Conservation (phyloP, 2,329 filamentous ascomycete species). For the Alternaria atra region DNA sequence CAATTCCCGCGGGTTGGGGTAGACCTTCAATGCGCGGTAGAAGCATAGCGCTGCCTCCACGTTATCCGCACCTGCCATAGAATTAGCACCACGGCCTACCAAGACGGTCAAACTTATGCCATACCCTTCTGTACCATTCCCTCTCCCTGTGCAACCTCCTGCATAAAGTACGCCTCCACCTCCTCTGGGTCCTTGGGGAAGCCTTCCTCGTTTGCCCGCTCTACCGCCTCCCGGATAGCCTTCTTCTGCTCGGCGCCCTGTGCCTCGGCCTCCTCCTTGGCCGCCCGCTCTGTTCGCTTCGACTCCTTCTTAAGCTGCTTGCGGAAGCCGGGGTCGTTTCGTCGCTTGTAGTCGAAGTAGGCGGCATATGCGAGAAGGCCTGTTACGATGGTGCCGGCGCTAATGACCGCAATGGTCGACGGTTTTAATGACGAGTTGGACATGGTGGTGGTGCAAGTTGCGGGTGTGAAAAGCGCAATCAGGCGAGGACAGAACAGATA, state of each 20-base stretch:
- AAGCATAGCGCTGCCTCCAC: conserved; percentile 92
- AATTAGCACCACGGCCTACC: conserved; percentile 24
- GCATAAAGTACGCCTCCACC: conserved; percentile 96
- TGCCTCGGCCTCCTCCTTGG: conserved; percentile 76
- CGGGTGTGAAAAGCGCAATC: conserved; percentile 7
- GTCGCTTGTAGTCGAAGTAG: conserved; percentile 73
- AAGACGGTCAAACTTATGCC: neutral
- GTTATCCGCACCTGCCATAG: conserved; percentile 66
- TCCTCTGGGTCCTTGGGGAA: conserved; percentile 92
- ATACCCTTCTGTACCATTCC: conserved; percentile 81
- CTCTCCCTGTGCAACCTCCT: conserved; percentile 91
- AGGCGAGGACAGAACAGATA: conserved; percentile 3
- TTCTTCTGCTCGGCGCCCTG: conserved; percentile 73
- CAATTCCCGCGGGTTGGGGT: conserved; percentile 89
- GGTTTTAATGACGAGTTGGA: conserved; percentile 38
- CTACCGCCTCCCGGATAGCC: conserved; percentile 77
- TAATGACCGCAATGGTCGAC: conserved; percentile 65
- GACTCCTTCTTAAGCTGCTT: conserved; percentile 75
- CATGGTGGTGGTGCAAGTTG: conserved; percentile 12
- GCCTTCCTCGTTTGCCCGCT: conserved; percentile 86
- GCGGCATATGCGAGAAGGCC: conserved; percentile 70
- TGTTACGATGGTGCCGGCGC: conserved; percentile 66
- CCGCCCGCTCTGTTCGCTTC: conserved; percentile 73
- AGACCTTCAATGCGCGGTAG: conserved; percentile 98
- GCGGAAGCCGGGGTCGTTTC: conserved; percentile 70